These are phyloP conservation scores for Pouteria campechiana DNA, from an alignment of 179 eudicot genomes.

Conservation along the genomic window DNA sequence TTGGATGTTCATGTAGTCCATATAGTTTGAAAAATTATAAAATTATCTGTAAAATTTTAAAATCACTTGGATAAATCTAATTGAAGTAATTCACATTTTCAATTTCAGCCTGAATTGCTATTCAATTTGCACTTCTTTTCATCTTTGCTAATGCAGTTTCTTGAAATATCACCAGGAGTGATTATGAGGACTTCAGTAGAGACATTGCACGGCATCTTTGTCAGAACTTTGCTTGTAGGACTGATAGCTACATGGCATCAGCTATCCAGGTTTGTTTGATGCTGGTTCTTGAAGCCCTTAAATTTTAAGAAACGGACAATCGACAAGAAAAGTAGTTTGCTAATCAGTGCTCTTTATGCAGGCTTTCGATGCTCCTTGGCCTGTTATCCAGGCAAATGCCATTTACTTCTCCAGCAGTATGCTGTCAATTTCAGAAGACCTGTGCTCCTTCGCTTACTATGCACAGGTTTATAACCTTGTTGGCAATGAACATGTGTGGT, in stretches of 20 bases:
- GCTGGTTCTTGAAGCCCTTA: neutral
- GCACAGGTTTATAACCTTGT: too few relatives aligned
- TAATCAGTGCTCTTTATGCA: constrained; percentile 17
- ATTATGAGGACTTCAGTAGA: constrained; percentile 90
- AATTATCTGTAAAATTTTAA: too few relatives aligned
- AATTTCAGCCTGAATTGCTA: too few relatives aligned
- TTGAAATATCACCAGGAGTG: constrained; percentile 45
- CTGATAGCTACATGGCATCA: constrained; percentile 77
- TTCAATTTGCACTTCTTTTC: neutral
- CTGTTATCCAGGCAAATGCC: constrained; percentile 89
- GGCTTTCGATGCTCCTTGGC: constrained; percentile 99
- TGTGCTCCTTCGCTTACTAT: constrained; percentile 53
- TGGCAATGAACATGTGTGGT: too few relatives aligned
- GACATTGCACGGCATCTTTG: constrained; percentile 55
- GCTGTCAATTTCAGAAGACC: constrained; percentile 75
- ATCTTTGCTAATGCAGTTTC: neutral
- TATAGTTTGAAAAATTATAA: too few relatives aligned
- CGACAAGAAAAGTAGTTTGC: neutral
- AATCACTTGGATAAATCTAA: too few relatives aligned
- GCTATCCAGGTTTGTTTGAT: constrained; percentile 57
- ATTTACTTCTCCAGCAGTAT: constrained; percentile 78
- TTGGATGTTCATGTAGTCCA: too few relatives aligned
- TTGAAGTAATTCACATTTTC: too few relatives aligned
- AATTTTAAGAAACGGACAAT: neutral
- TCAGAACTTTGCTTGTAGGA: constrained; percentile 59